These are phyloP conservation scores for Cucurbita argyrosperma DNA, from an alignment of 306 rosid species.

Conservation along the genomic window DNA sequence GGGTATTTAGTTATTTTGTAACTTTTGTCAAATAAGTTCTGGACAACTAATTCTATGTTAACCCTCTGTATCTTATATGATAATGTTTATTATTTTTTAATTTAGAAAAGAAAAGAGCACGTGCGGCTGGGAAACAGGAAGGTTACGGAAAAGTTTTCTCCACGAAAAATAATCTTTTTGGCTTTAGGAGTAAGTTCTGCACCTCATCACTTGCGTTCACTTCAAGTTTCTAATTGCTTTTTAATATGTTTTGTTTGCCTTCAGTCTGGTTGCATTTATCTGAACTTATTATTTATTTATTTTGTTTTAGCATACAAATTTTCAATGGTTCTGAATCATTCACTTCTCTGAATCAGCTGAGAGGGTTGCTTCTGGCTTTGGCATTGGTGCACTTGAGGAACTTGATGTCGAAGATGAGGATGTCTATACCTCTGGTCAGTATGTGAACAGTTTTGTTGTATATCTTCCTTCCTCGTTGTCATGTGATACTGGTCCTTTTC, in stretches of 20 bases:
- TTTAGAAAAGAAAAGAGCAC: constrained; percentile 66
- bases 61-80: not conserved
- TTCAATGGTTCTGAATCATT: constrained; percentile 12
- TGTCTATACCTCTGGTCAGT: constrained; percentile 69
- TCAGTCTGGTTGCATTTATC: constrained; percentile 9
- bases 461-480: constrained; percentile 3
- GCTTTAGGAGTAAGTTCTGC: constrained; percentile 66
- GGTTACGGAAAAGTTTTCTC: constrained; percentile 32
- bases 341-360: constrained; percentile 54
- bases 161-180: constrained; percentile 47
- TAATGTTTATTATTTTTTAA: not conserved
- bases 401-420: constrained; percentile 91
- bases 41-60: not conserved
- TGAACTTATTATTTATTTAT: not conserved
- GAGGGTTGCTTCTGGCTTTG: constrained; percentile 90
- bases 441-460: not conserved
- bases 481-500: not conserved
- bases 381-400: constrained; percentile 98
- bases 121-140: constrained; percentile 32
- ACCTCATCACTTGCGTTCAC: constrained; percentile 10
- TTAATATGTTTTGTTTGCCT: not conserved
- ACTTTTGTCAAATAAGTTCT: not conserved
- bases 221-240: constrained; percentile 1
- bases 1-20: constrained; percentile 30
- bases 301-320: constrained; percentile 11